Conservation (phyloP, 306 rosid species). For the Dryas alaskensis region DNA sequence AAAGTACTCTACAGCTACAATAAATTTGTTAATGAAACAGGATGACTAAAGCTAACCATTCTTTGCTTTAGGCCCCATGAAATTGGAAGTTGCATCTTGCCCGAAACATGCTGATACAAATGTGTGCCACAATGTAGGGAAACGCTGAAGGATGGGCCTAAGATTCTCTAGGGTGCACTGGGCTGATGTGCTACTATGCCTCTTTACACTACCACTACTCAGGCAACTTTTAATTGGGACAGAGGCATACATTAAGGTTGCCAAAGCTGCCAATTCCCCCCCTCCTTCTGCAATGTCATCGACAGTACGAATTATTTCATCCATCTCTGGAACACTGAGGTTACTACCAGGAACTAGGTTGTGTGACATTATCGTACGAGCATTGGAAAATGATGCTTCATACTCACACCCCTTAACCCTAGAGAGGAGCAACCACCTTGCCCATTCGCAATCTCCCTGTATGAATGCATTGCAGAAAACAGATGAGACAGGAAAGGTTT, state of each 20-base stretch:
- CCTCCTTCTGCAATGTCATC: conserved; percentile 99
- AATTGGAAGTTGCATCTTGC: conserved; percentile 53
- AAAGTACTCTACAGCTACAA: conserved; percentile 17
- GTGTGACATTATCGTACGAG: conserved; percentile 64
- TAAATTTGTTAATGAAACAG: conserved; percentile 14
- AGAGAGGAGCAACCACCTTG: conserved; percentile 82
- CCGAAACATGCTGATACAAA: conserved; percentile 79
- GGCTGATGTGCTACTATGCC: conserved; percentile 70
- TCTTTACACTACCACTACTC: conserved; percentile 75
- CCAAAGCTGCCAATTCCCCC: conserved; percentile 93
- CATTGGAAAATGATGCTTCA: conserved; percentile 85
- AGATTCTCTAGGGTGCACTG: conserved; percentile 97
- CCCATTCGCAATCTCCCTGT: conserved; percentile 93
- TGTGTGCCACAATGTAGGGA: conserved; percentile 83
- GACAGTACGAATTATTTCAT: conserved; percentile 87
- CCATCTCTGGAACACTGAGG: conserved; percentile 61
- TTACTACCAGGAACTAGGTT: conserved; percentile 55
- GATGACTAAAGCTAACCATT: conserved; percentile 54
- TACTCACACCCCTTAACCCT: conserved; percentile 81
- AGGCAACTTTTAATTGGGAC: conserved; percentile 75
- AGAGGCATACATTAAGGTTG: conserved; percentile 84
- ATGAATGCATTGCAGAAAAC: conserved; percentile 34
- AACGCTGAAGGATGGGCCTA: conserved; percentile 74
- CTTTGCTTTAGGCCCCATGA: conserved; percentile 57
- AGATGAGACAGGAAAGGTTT: conserved; percentile 22